Evolutionary conservation across 192 early-diverging fungal genomes (phyloP).

Genomic region (Entophlyctis luteolus): DNA sequence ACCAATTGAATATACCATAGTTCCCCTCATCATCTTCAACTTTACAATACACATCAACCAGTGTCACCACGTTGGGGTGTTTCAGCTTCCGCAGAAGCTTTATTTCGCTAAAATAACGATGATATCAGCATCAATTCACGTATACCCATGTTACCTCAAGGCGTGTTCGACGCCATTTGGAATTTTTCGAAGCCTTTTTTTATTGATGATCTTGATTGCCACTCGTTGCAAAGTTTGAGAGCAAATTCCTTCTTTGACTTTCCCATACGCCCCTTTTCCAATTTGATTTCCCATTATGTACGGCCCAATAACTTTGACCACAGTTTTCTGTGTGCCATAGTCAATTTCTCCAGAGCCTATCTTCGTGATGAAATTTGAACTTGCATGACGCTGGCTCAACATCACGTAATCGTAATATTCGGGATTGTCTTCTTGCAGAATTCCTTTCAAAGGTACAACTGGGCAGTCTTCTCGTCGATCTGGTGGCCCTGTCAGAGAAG

Average conservation of each 20-base stretch:
- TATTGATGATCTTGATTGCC: conserved; percentile 57
- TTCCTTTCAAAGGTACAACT: neutral
- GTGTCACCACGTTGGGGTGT: conserved; percentile 47
- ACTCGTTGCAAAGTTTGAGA: conserved; percentile 54
- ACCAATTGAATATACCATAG: conserved; percentile 53
- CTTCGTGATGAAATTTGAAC: conserved; percentile 56
- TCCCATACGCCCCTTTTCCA: conserved; percentile 58
- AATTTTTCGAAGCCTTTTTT: conserved; percentile 56
- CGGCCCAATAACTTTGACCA: conserved; percentile 52
- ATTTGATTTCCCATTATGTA: conserved; percentile 57
- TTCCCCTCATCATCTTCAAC: conserved; percentile 55
- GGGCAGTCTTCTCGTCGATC: too few species aligned
- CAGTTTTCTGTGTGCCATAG: conserved; percentile 37
- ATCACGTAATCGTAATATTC: conserved; percentile 58
- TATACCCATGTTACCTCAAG: conserved; percentile 23
- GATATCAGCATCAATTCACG: neutral
- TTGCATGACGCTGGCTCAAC: conserved; percentile 46
- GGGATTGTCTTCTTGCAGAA: conserved; percentile 31
- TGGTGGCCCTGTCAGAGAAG: neutral
- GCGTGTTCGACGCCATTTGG: conserved; percentile 46
- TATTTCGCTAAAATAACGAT: conserved; percentile 41
- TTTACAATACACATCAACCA: conserved; percentile 59
- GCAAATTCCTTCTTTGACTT: conserved; percentile 60
- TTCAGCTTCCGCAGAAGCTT: conserved; percentile 45
- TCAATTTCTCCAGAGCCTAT: conserved; percentile 54